These are phyloP conservation scores for Verticillium klebahnii DNA, from an alignment of 2,329 filamentous ascomycete species.

Conservation along the genomic window DNA sequence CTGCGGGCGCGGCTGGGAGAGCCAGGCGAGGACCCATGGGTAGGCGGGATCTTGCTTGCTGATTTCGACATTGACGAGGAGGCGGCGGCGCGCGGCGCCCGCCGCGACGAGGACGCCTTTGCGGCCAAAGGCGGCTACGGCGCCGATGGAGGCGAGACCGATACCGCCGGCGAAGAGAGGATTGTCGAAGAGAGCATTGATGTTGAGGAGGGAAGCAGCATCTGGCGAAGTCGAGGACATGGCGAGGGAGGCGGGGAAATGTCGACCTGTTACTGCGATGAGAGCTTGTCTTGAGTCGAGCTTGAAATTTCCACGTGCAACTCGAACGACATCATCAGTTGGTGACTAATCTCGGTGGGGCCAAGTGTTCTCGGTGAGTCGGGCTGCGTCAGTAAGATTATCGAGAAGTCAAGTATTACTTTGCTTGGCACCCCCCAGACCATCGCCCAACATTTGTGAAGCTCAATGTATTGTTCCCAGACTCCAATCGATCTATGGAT, in stretches of 20 bases:
- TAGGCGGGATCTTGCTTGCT: slow-evolving; percentile 91
- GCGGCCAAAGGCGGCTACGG: slow-evolving; percentile 74
- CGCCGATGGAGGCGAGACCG: slow-evolving; percentile 84
- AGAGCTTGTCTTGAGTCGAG: neutral
- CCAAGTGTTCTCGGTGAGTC: neutral
- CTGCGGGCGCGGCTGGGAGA: slow-evolving; percentile 70
- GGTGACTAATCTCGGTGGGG: neutral
- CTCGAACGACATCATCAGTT: neutral
- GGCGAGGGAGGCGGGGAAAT: neutral
- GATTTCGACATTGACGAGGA: slow-evolving; percentile 95
- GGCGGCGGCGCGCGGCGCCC: slow-evolving; percentile 72
- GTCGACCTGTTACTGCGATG: neutral
- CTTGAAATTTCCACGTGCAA: neutral
- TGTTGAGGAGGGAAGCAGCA: slow-evolving; percentile 32
- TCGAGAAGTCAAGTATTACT: too few relatives aligned
- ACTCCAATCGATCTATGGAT: too few relatives aligned
- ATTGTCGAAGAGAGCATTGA: slow-evolving; percentile 59
- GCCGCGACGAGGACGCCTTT: slow-evolving; percentile 68
- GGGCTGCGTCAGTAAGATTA: too few relatives aligned
- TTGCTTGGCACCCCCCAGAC: too few relatives aligned
- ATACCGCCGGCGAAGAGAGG: slow-evolving; percentile 70
- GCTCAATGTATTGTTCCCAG: too few relatives aligned
- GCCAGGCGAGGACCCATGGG: slow-evolving; percentile 90
- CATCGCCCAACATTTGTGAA: too few relatives aligned
- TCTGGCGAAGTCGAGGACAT: neutral